Conservation (phyloP, 2,329 filamentous ascomycete species). For the Lasiodiplodia sp. region DNA sequence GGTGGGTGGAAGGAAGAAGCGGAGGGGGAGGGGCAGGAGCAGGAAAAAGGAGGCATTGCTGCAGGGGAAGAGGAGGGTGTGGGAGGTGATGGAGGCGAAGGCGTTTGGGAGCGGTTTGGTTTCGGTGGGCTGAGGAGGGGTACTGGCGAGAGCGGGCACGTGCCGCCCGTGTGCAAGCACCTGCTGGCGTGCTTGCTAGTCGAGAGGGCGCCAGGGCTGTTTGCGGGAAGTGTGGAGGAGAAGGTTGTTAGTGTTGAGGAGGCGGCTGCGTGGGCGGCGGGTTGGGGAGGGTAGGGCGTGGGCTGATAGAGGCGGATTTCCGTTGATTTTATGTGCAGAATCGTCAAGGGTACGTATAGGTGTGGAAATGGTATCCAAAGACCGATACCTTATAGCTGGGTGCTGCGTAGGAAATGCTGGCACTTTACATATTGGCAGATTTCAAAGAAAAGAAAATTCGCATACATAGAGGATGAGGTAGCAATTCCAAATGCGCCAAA, state of each 20-base stretch:
- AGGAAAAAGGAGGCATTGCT: not conserved
- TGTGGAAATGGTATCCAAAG: not conserved
- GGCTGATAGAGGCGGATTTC: conserved; percentile 44
- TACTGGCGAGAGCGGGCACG: conserved; percentile 32
- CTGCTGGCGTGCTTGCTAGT: conserved; percentile 81
- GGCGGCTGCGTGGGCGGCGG: conserved; percentile 72
- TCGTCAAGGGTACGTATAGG: not conserved
- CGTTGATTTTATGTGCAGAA: not conserved
- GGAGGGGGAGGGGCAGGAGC: not conserved
- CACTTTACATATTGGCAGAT: not conserved
- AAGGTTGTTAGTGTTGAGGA: conserved; percentile 67
- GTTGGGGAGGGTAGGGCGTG: conserved; percentile 43
- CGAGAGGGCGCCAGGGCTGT: conserved; percentile 66
- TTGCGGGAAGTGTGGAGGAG: conserved; percentile 65
- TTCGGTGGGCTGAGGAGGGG: conserved; percentile 61
- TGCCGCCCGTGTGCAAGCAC: conserved; percentile 81
- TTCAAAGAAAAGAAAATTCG: not conserved
- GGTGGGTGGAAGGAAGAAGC: not conserved
- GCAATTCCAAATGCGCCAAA: not conserved
- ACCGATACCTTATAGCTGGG: not conserved
- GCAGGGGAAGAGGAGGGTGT: conserved; percentile 31
- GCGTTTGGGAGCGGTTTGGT: conserved; percentile 33
- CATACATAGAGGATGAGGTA: not conserved
- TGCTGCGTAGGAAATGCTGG: not conserved
- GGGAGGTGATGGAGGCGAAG: conserved; percentile 24